Conservation (phyloP, 805 yeast species). For the Teunomyces pallodes region DNA sequence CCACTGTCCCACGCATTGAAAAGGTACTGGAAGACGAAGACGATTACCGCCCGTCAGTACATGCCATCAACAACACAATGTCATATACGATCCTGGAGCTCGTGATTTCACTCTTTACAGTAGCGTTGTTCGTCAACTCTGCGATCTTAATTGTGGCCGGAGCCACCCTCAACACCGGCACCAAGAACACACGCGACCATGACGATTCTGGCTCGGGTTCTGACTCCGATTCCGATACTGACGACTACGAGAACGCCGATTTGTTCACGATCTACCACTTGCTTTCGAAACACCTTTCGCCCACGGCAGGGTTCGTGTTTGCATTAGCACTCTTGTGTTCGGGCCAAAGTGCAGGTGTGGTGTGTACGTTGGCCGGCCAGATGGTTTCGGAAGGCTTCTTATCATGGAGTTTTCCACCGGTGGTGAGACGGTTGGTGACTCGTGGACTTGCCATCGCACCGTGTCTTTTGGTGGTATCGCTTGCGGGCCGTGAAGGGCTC, state of each 20-base stretch:
- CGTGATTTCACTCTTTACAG: constrained; percentile 75
- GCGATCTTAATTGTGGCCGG: constrained; percentile 92
- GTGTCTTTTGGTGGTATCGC: constrained; percentile 68
- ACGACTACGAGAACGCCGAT: constrained; percentile 61
- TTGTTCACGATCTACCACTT: constrained; percentile 75
- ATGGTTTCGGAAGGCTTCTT: constrained; percentile 91
- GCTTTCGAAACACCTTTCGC: constrained; percentile 66
- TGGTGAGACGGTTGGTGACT: constrained; percentile 74
- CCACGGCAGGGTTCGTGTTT: constrained; percentile 84
- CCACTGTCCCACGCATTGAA: background rate
- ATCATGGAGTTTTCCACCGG: constrained; percentile 77
- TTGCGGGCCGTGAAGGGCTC: constrained; percentile 80
- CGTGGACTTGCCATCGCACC: constrained; percentile 84
- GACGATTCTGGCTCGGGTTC: constrained; percentile 12
- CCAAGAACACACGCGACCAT: constrained; percentile 6
- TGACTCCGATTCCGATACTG: constrained; percentile 26
- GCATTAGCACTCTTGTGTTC: constrained; percentile 85
- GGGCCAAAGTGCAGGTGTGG: constrained; percentile 95
- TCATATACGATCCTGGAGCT: constrained; percentile 79
- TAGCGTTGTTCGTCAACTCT: constrained; percentile 89
- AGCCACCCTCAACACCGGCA: constrained; percentile 60
- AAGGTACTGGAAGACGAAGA: constrained; percentile 30
- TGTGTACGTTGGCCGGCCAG: constrained; percentile 91
- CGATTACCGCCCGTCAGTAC: constrained; percentile 67
- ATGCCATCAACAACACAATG: constrained; percentile 78